Base-by-base conservation (phyloP, 371 early-diverging fungal genomes). In the Lichtheimia corymbifera region DNA sequence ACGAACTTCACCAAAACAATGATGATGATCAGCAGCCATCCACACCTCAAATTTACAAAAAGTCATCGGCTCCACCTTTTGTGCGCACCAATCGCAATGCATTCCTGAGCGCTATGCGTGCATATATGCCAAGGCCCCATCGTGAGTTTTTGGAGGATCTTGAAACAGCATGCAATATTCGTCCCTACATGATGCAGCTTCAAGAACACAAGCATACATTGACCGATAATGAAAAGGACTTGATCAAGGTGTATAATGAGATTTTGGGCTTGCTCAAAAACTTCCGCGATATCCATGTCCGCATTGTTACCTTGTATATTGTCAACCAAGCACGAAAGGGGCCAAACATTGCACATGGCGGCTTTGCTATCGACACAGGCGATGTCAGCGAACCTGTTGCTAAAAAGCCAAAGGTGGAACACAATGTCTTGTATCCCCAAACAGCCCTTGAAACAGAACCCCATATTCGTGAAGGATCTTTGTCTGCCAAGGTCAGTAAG, bases 221-320 rank as follows among this genome's bases (percentile, higher is more conserved):
- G 0, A 58, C 73, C 6, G 25, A 40, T 5, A 56, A 66, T 18
- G 77, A 75, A 53, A 45, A 35, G 9, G 62, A 61, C 5, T 45
- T 89, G 13, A 57, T 80, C 7, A 66, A 80, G 2, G 78, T 81
- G 17, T 97, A 89, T 77, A 95, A 98, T 67, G 77, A 70, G 11
- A 92, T 93, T 71, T 77, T 97, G 12, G 83, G 82, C 24, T 82
- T 85, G 59, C 83, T 98, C 74, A 91, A 91, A 70, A 63, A 78
- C 11, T 97, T 98, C 85, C 75, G 98, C 9, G 94, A 95, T 68
- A 87, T 81, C 45, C 98, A 98, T 68, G 88, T 98, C 42, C 91
- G 92, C 68, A 91, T 98, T 49, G 97, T 96, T 20, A 89, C 91
- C 1, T 80, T 90, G 18, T 98, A 96, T 67, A 95, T 98, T 65